These are phyloP conservation scores for Xylariaceae sp. DNA, from an alignment of 2,329 filamentous ascomycete genomes.

Conservation along the genomic window DNA sequence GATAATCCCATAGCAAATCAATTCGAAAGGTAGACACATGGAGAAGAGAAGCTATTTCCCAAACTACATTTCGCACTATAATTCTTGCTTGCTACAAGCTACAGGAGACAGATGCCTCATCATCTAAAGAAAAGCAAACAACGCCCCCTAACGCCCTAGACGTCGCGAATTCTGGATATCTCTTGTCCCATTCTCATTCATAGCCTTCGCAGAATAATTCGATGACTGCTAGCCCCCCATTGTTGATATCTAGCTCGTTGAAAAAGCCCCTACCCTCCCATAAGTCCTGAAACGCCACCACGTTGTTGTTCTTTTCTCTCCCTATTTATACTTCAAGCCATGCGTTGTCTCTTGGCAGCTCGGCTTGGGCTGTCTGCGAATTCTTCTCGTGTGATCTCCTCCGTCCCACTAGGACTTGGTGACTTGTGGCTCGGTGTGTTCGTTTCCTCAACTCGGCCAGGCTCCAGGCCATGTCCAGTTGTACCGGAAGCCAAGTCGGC, in stretches of 20 bases:
- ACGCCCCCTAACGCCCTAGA: neutral
- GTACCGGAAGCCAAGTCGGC: constrained; percentile 20
- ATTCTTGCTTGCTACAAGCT: neutral
- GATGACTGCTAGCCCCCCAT: constrained; percentile 8
- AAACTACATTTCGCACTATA: neutral
- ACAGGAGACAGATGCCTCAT: neutral
- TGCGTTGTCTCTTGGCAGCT: constrained; percentile 32
- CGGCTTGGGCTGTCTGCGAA: constrained; percentile 33
- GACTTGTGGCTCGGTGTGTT: constrained; percentile 36
- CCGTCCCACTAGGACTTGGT: constrained; percentile 44
- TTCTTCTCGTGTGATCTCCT: constrained; percentile 46
- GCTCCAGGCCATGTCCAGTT: constrained; percentile 13
- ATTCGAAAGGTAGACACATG: too few species aligned
- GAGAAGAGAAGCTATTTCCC: too few species aligned
- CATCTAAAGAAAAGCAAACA: neutral
- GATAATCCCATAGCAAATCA: too few species aligned
- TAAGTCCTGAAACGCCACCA: constrained; percentile 12
- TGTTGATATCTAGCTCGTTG: constrained; percentile 12
- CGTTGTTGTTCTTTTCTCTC: neutral
- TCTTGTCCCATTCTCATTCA: constrained; percentile 11
- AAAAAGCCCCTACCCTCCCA: neutral
- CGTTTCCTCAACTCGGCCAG: constrained; percentile 26
- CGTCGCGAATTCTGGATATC: neutral
- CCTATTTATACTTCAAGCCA: constrained; percentile 19
- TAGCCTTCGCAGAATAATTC: constrained; percentile 5